phyloP scores from a whole-genome alignment of 2,329 filamentous ascomycete species.

The Cercospora sesami region DNA sequence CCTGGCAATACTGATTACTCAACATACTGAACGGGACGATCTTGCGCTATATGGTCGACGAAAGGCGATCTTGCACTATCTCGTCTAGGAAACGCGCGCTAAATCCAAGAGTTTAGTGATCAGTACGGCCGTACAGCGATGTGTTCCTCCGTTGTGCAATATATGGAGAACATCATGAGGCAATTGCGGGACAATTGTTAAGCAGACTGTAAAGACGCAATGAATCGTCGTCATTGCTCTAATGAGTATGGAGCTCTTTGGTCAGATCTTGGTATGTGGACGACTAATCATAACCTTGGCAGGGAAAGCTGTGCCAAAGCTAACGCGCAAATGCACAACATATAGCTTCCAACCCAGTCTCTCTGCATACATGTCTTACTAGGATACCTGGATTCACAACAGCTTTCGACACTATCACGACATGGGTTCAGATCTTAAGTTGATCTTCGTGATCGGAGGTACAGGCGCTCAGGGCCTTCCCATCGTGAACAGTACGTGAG shows the following conservation, averaged over 20 bases:
- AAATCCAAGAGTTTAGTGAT: background rate
- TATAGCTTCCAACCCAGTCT: background rate
- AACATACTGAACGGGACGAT: background rate
- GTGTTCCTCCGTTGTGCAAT: background rate
- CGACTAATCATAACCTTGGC: background rate
- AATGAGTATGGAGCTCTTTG: background rate
- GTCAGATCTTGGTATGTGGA: background rate
- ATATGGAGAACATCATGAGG: background rate
- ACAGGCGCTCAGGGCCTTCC: constrained; percentile 1
- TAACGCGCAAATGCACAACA: background rate
- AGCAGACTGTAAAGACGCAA: background rate
- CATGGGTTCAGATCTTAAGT: background rate
- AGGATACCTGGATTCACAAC: background rate
- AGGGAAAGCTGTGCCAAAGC: background rate
- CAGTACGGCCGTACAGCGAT: background rate
- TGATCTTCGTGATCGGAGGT: background rate
- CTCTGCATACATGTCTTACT: background rate
- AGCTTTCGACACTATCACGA: background rate
- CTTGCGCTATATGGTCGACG: background rate
- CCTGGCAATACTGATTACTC: background rate
- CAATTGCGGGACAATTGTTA: background rate
- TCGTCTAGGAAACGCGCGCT: background rate
- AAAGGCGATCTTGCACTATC: background rate
- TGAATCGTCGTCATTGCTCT: background rate
- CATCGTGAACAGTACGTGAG: background rate